phyloP scores from a whole-genome alignment of 306 rosid species.

The Corylus avellana region DNA sequence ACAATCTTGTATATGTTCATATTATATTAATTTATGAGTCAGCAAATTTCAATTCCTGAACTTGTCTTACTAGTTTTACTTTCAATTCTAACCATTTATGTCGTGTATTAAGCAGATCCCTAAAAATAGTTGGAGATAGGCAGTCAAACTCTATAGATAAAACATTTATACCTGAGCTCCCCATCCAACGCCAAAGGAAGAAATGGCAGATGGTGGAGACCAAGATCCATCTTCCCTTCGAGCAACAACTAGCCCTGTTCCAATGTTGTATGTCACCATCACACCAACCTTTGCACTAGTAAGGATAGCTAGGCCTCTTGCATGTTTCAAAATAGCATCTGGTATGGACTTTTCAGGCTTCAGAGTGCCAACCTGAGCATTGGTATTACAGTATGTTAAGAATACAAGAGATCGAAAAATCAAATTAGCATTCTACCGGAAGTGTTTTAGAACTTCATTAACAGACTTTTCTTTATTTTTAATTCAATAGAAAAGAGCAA shows the following conservation, averaged over 20 bases:
- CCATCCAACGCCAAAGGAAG: conserved; percentile 28
- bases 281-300: conserved; percentile 30
- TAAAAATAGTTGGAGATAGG: not conserved
- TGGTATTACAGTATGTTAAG: not conserved
- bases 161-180: conserved; percentile 24
- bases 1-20: not conserved
- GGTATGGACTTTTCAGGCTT: conserved; percentile 26
- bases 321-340: conserved; percentile 15
- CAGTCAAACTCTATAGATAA: not conserved
- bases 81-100: not conserved
- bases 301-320: conserved; percentile 29
- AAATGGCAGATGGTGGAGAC: conserved; percentile 33
- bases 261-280: conserved; percentile 20
- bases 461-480: not conserved
- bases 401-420: not conserved
- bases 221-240: conserved; percentile 26
- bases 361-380: conserved; percentile 24
- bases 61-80: not conserved
- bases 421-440: not conserved
- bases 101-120: not conserved
- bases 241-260: conserved; percentile 26
- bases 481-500: not conserved
- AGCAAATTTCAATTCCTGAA: not conserved
- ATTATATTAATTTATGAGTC: not conserved
- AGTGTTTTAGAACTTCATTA: not conserved